A percentile compares a stretch with the other conserved stretches of the same genome.
phyloP scores from a whole-genome alignment of 2,329 filamentous ascomycete genomes.

The Penicillium sp. region DNA sequence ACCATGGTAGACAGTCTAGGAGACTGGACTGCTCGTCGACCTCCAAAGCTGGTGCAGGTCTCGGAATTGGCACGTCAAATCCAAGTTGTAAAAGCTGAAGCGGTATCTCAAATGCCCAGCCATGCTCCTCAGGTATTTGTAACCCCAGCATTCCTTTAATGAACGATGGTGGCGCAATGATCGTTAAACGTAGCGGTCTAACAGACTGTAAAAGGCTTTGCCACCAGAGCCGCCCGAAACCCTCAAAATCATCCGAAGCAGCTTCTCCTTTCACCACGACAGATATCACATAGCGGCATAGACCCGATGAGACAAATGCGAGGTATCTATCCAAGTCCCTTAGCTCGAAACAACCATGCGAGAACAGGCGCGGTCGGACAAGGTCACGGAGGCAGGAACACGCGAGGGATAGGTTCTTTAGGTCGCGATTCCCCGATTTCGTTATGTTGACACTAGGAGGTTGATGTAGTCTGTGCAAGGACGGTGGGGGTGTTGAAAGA shows the following conservation, averaged over 20 bases:
- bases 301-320: slow-evolving; percentile 41
- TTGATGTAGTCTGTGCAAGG: slow-evolving; percentile 54
- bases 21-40: slow-evolving; percentile 44
- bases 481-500: slow-evolving; percentile 57
- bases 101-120: slow-evolving; percentile 67
- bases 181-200: slow-evolving; percentile 59
- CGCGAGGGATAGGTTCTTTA: slow-evolving; percentile 63
- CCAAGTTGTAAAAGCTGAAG: slow-evolving; percentile 64
- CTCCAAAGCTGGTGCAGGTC: slow-evolving; percentile 34
- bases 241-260: slow-evolving; percentile 43
- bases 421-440: slow-evolving; percentile 37
- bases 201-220: slow-evolving; percentile 59
- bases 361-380: slow-evolving; percentile 62
- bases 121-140: slow-evolving; percentile 61
- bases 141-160: slow-evolving; percentile 66
- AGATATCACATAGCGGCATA: slow-evolving; percentile 51
- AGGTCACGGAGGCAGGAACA: slow-evolving; percentile 60
- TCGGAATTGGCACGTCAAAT: slow-evolving; percentile 22
- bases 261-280: slow-evolving; percentile 52
- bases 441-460: slow-evolving; percentile 55
- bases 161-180: slow-evolving; percentile 66
- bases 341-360: slow-evolving; percentile 52
- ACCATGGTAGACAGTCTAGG: slow-evolving; percentile 68
- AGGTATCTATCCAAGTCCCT: slow-evolving; percentile 41
- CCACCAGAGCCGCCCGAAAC: slow-evolving; percentile 56